Conservation (phyloP, 2,329 filamentous ascomycete species). For the Colletotrichum sansevieriae region DNA sequence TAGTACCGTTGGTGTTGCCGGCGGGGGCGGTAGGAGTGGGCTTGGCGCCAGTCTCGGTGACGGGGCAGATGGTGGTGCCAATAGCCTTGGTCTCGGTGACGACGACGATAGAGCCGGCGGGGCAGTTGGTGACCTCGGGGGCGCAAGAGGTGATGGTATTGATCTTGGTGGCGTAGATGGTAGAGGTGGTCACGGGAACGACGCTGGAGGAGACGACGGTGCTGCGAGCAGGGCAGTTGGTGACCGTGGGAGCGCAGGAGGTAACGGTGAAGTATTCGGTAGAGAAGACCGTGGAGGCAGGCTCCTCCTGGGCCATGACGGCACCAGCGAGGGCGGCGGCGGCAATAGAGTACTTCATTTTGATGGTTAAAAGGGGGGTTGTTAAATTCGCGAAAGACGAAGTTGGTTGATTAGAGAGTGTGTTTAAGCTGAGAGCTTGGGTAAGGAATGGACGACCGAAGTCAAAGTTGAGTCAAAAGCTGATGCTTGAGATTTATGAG, state of each 20-base stretch:
- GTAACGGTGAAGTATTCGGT: constrained; percentile 69
- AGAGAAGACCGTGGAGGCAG: constrained; percentile 64
- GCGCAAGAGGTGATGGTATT: constrained; percentile 73
- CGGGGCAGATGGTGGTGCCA: constrained; percentile 60
- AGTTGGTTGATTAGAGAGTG: constrained; percentile 47
- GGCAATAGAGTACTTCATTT: constrained; percentile 73
- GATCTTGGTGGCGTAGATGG: constrained; percentile 70
- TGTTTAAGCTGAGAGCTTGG: constrained; percentile 50
- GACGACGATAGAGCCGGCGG: constrained; percentile 56
- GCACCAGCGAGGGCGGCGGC: constrained; percentile 62
- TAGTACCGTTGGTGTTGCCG: constrained; percentile 46
- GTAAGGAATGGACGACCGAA: constrained; percentile 71
- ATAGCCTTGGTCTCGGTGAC: constrained; percentile 55
- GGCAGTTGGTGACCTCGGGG: constrained; percentile 73
- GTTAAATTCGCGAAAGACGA: constrained; percentile 47
- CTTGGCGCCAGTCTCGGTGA: constrained; percentile 42
- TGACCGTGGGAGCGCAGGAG: constrained; percentile 63
- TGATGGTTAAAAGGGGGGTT: constrained; percentile 52
- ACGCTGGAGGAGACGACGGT: constrained; percentile 56
- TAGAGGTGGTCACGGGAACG: constrained; percentile 56
- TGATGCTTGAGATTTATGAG: constrained; percentile 52
- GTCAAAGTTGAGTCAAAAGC: constrained; percentile 62
- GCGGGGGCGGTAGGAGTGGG: constrained; percentile 44
- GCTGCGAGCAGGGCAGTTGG: constrained; percentile 60
- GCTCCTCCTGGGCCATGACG: constrained; percentile 52